A percentile compares a stretch with the other conserved stretches of the same genome.
Evolutionary conservation across 495 filamentous ascomycete genomes (phyloP).

Genomic region (Pyrenula aspistea): DNA sequence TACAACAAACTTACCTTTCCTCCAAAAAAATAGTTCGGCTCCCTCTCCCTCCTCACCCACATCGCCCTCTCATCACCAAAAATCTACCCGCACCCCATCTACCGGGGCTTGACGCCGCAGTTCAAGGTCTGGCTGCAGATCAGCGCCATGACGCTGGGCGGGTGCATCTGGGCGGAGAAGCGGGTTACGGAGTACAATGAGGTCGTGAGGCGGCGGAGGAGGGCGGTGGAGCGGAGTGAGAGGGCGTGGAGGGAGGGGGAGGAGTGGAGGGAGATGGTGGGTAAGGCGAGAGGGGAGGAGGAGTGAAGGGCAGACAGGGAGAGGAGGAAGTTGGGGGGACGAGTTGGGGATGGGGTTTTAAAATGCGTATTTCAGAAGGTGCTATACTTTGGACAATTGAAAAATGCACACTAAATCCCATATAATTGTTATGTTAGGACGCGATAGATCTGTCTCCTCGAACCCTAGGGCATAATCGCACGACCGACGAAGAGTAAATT

Average conservation of each 20-base stretch:
- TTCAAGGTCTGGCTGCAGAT: slow-evolving; percentile 91
- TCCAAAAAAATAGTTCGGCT: slow-evolving; percentile 31
- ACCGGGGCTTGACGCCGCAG: slow-evolving; percentile 71
- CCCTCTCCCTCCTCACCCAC: slow-evolving; percentile 34
- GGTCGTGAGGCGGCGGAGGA: slow-evolving; percentile 40
- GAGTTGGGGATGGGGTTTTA: not conserved
- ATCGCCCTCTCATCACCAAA: slow-evolving; percentile 37
- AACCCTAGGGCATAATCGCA: too few species aligned
- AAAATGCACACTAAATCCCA: too few species aligned
- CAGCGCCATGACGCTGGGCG: slow-evolving; percentile 75
- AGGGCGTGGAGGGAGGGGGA: slow-evolving; percentile 1
- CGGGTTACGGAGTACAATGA: slow-evolving; percentile 54
- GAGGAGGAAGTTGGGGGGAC: not conserved
- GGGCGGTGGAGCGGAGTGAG: slow-evolving; percentile 52
- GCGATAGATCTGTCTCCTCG: too few species aligned
- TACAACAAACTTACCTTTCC: not conserved
- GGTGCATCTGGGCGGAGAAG: slow-evolving; percentile 72
- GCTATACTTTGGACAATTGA: too few species aligned
- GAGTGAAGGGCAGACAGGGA: slow-evolving; percentile 8
- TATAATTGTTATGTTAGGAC: too few species aligned
- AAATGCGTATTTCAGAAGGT: too few species aligned
- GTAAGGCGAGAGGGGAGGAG: not conserved
- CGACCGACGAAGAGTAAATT: not conserved
- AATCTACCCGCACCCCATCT: slow-evolving; percentile 45
- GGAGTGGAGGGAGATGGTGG: slow-evolving; percentile 41